Base-by-base conservation (phyloP, 148 eudicot species). In the Heliosperma pusillum region DNA sequence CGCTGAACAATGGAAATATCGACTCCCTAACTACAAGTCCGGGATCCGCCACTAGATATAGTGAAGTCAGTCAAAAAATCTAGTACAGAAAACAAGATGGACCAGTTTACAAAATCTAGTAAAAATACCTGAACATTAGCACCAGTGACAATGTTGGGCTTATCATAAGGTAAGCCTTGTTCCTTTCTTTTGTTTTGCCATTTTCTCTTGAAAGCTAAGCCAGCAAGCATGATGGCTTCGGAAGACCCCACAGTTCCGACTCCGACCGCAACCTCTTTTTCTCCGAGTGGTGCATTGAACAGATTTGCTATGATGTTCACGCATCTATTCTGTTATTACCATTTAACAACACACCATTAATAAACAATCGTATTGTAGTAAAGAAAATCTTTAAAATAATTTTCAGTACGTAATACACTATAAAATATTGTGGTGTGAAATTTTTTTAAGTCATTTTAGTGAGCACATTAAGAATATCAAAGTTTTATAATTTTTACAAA, bases 111-210 rank as follows among this genome's bases (percentile, higher is more conserved):
- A 20, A 59, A 59, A 22, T 9, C 3, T n/a, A 36, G 47, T 30
- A 19, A 19, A 60, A 10, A 9, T 76, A 89, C 94, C 88, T 90
- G 95, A 78, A 90, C 95, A 33, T 90, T 90, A 69, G 95, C 95
- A 50, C 95, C 95, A 20, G 95, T 90, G 78, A 90, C 95, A 68
- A 90, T 90, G 71, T 90, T 90, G 74, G 95, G 95, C 63, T 90
- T 90, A 76, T 90, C 95, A 19, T n/a, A 45, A 24, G 95, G 91
- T 68, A 86, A 81, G 27, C 95, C 95, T 17, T 67, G 80, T 15
- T 82, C 87, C 78, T 52, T 85, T 81, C 88, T 85, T 74, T 72
- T 86, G 87, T 90, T 88, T 60, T 90, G 95, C 95, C 95, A 90
- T 69, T 84, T 86, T 25, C 95, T 84, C 80, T 87, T 89, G 83